Evolutionary conservation across 2,329 filamentous ascomycete species (phyloP).

Genomic region (Fusarium bulbicola): DNA sequence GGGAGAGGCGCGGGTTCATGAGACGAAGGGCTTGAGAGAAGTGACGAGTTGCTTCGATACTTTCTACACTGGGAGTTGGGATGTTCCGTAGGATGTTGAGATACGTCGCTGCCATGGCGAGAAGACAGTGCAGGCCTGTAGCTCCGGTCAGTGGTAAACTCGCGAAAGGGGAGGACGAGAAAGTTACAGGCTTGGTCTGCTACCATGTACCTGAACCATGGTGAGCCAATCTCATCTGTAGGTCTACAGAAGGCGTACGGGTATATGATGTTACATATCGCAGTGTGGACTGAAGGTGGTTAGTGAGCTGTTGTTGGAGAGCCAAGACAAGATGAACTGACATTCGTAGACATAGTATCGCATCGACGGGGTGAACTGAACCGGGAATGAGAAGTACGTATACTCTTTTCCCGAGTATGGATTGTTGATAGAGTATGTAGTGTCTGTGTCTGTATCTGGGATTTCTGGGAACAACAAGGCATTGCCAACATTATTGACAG

Average conservation of each 20-base stretch:
- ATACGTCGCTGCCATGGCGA: conserved; percentile 34
- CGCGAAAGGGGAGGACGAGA: accelerated
- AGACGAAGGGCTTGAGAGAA: conserved; percentile 33
- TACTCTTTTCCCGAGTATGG: conserved; percentile 26
- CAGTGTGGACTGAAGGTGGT: conserved; percentile 18
- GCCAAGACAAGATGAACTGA: neutral
- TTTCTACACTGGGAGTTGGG: conserved; percentile 19
- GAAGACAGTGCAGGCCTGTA: conserved; percentile 33
- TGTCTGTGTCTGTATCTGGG: conserved; percentile 7
- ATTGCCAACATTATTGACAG: neutral
- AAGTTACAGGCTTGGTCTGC: conserved; percentile 28
- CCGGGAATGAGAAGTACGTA: conserved; percentile 33
- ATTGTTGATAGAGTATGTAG: neutral
- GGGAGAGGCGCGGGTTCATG: conserved; percentile 20
- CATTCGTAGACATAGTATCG: conserved; percentile 34
- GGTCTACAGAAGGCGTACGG: conserved; percentile 31
- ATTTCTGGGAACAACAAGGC: conserved; percentile 28
- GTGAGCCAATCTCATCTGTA: conserved; percentile 1
- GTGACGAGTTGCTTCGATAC: conserved; percentile 33
- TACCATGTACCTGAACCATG: conserved; percentile 35
- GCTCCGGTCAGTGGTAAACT: neutral
- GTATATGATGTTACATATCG: conserved; percentile 25
- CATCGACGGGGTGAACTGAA: conserved; percentile 33
- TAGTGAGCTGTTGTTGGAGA: neutral
- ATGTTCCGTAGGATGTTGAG: conserved; percentile 23